Base-by-base conservation (phyloP, 1,284 basidiomycete species). In the Cerioporus squamosus region DNA sequence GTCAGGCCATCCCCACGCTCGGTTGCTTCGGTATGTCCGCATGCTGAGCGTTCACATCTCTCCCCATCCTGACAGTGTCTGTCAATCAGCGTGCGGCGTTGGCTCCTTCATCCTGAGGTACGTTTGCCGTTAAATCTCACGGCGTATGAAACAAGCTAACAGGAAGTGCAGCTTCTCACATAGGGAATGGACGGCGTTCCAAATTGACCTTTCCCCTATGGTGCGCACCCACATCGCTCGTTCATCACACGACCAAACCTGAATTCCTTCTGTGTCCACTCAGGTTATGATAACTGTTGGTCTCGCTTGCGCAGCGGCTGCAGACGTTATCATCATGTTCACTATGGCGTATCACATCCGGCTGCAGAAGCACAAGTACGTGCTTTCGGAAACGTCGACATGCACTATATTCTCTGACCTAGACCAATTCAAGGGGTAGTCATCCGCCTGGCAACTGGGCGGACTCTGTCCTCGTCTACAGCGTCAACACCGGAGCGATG, bases 401-500 rank as follows among this genome's bases (percentile, higher is more conserved):
- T 10, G 18, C 5, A 7, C 18, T 15, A 14, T 14, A 5, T 14
- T 23, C 7, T 23, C 31, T 51, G 4, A 51, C 49, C n/a, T 15
- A 17, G 14, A 26, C 9, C n/a, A 24, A 7, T 8, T 18, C 2
- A 2, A 57, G 55, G n/a, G 50, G 49, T 15, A 26, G 5, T 3
- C 42, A 53, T 17, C 42, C 33, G 44, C 36, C 44, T 20, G 46
- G 47, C n/a, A 57, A 44, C 40, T 48, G 49, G 12, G 18, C 51
- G 29, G 50, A 57, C 31, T 33, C 51, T 2, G 26, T 57, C 38
- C 49, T 57, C 26, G 44, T 48, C 12, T 57, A 57, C 45, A 44
- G 44, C 39, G 55, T 57, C 18, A 57, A 57, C 50, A 57, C 55
- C 15, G 55, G 55, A 18, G 55, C 55, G 6, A 47, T 57, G 8